phyloP scores from a whole-genome alignment of 768 basidiomycete genomes.

The Suillus subluteus region DNA sequence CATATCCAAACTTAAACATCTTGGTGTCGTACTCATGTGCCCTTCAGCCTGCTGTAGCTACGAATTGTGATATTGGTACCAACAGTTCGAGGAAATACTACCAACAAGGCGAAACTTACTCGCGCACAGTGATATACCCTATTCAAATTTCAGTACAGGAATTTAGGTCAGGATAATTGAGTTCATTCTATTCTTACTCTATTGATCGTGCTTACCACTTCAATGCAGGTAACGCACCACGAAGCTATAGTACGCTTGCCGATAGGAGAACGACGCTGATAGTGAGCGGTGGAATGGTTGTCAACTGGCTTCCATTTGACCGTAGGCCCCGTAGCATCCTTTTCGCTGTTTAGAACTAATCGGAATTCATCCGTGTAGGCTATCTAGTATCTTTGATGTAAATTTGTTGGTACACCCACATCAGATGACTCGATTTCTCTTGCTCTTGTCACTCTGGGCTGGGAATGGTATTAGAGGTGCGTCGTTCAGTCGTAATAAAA shows the following conservation, averaged over 20 bases:
- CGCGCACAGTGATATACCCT: conserved; percentile 77
- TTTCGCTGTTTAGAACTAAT: conserved; percentile 19
- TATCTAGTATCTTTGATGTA: conserved; percentile 26
- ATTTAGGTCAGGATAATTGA: conserved; percentile 61
- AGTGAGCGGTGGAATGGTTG: conserved; percentile 46
- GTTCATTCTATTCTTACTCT: conserved; percentile 22
- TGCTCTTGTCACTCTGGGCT: conserved; percentile 44
- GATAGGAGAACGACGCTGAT: not conserved
- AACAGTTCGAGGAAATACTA: no score
- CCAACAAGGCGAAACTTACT: not conserved
- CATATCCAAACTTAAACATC: no score
- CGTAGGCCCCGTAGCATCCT: conserved; percentile 23
- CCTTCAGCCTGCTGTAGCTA: no score
- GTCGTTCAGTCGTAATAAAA: not conserved
- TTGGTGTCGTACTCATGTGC: no score
- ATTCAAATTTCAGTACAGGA: conserved; percentile 84
- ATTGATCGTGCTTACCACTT: conserved; percentile 2
- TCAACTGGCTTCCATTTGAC: conserved; percentile 71
- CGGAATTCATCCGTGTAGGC: no score
- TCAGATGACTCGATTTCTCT: conserved; percentile 7
- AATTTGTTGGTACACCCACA: conserved; percentile 20
- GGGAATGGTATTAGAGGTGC: conserved; percentile 44
- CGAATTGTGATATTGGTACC: no score
- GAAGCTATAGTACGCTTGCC: conserved; percentile 35
- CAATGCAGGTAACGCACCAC: conserved; percentile 41